A percentile compares a stretch with the other conserved stretches of the same genome.
These are phyloP conservation scores for Beverwykella pulmonaria DNA, from an alignment of 495 filamentous ascomycete genomes.

Conservation along the genomic window DNA sequence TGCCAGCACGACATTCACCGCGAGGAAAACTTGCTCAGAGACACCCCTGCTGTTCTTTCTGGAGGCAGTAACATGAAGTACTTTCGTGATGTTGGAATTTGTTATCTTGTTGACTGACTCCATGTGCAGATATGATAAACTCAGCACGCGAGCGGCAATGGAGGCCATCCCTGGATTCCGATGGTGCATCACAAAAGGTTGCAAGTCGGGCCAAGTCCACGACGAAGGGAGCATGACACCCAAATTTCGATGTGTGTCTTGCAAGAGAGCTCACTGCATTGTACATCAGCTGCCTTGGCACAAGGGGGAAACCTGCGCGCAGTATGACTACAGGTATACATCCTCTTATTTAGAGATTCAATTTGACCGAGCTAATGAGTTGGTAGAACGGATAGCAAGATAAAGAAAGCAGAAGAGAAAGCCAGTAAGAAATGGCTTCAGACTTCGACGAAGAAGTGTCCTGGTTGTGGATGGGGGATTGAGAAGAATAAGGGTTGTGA, in stretches of 20 bases:
- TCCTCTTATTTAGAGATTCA: too few species aligned
- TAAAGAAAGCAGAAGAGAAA: slow-evolving; percentile 36
- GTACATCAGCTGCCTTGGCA: slow-evolving; percentile 49
- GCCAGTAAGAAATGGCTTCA: slow-evolving; percentile 36
- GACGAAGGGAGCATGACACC: slow-evolving; percentile 10
- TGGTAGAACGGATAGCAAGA: slow-evolving; percentile 24
- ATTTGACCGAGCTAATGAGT: not conserved
- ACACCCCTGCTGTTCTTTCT: too few species aligned
- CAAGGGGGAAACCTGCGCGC: slow-evolving; percentile 44
- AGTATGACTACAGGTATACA: slow-evolving; percentile 44
- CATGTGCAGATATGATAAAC: slow-evolving; percentile 27
- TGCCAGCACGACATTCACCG: too few species aligned
- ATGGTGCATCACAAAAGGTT: slow-evolving; percentile 32
- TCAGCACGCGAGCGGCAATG: slow-evolving; percentile 24
- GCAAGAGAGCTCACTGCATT: slow-evolving; percentile 46
- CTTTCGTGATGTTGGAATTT: not conserved
- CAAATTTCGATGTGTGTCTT: slow-evolving; percentile 43
- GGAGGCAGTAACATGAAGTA: too few species aligned
- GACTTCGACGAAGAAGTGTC: slow-evolving; percentile 42
- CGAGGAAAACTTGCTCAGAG: too few species aligned
- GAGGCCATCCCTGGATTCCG: slow-evolving; percentile 35
- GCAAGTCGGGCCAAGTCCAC: slow-evolving; percentile 37
- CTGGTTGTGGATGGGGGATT: slow-evolving; percentile 42
- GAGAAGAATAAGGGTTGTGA: slow-evolving; percentile 46
- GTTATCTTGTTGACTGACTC: not conserved